Evolutionary conservation across 352 stramenopile species (phyloP), one percentile per base, ranked within the genome.

Genomic region (Phytophthora citricola): DNA sequence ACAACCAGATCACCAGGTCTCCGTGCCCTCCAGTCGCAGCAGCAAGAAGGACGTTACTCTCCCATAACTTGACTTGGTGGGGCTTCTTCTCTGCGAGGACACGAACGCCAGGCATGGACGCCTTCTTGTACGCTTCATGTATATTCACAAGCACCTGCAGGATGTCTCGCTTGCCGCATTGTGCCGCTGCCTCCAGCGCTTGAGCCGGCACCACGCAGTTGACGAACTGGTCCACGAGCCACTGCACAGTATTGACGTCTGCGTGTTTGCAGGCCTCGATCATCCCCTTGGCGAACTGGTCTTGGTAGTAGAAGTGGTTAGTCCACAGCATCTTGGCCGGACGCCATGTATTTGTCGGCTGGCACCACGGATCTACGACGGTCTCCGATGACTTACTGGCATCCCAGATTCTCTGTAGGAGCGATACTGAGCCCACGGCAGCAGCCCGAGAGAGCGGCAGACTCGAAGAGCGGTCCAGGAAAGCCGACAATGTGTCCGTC

Each of bases 61-160:
- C 69, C 69, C 69, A 76, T 26, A 76, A 73, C 32, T 70, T 64
- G 45, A 68, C 48, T 24, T 71, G 55, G 27, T 71, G 61, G 6
- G 61, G 58, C 36, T 65, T 66, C 5, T 69, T 64, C 1, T 59
- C 26, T 14, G 17, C 8, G 6, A 17, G 17, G 32, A 7, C 17
- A 20, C 26, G 58, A 5, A 41, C 47, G 4, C 48, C 63, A 11
- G 55, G 63, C 58, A 58, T 53, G 11, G 63, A 61, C 32, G 27
- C 20, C 49, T 60, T 56, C 29, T 71, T 71, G 48, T 53, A 55
- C 5, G 61, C 14, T 22, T 51, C 45, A 36, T 71, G 63, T 5
- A 66, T 17, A 15, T 39, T 38, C 26, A 70, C n/a, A n/a, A 76
- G 15, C 31, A 70, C 36, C 40, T 63, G 44, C 14, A 76, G 29